Evolutionary conservation across 768 basidiomycete genomes (phyloP).

Genomic region (Albatrellus ellisii): DNA sequence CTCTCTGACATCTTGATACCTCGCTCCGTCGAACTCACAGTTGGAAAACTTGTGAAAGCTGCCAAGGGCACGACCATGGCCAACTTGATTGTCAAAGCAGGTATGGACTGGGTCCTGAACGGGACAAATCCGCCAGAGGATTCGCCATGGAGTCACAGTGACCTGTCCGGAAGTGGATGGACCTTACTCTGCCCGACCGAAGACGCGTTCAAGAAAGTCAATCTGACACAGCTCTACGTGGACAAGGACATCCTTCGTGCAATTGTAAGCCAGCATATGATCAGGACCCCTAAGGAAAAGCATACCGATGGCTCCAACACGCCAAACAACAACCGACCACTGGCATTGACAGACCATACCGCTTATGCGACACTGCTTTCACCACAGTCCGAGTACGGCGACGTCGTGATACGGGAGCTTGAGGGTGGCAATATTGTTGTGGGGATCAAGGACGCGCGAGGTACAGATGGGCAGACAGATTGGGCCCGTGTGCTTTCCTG

Average conservation of each 20-base stretch:
- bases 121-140: conserved; percentile 68
- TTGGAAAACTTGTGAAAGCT: conserved; percentile 85
- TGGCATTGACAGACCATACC: conserved; percentile 55
- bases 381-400: conserved; percentile 52
- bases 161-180: conserved; percentile 48
- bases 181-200: conserved; percentile 88
- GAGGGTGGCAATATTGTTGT: conserved; percentile 39
- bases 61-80: conserved; percentile 85
- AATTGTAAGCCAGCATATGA: conserved; percentile 68
- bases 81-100: conserved; percentile 69
- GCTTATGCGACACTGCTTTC: conserved; percentile 75
- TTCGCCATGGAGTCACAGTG: conserved; percentile 46
- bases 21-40: conserved; percentile 69
- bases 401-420: conserved; percentile 63
- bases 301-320: conserved; percentile 19
- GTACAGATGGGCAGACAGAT: conserved; percentile 46
- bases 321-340: conserved; percentile 57
- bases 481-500: conserved; percentile 55
- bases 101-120: conserved; percentile 84
- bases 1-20: conserved; percentile 80
- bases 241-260: conserved; percentile 37
- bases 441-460: conserved; percentile 62
- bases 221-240: conserved; percentile 61
- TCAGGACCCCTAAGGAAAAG: conserved; percentile 22
- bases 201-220: conserved; percentile 78